Base-by-base conservation (phyloP, 2,329 filamentous ascomycete species). In the Fusarium sp. region DNA sequence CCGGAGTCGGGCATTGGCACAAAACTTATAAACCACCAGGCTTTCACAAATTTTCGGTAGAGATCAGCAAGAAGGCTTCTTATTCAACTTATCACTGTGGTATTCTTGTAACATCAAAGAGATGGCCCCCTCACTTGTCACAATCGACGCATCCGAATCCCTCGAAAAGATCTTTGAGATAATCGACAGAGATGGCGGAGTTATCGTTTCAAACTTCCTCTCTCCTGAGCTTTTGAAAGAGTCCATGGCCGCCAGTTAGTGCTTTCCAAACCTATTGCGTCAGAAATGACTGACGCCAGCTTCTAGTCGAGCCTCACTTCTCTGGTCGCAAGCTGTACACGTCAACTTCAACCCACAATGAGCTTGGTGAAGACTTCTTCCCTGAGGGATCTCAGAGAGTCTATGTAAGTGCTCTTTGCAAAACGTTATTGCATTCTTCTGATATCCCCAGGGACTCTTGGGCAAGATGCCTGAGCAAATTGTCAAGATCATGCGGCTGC, bases 311-410 rank as follows among this genome's bases (percentile, higher is more conserved):
- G 5, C 41, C 40, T 42, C 54, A 46, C 7, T 48, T 57, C 8
- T n/a, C 32, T 1, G 17, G 23, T 15, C 54, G 54, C 7, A 57
- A 57, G 7, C 13, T 38, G 11, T 57, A 46, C 17, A 57, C 20
- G 2, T 37, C 54, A 5, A 48, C 41, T 13, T 35, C 41, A 7
- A 57, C 50, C 7, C 50, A 57, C 3, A 32, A 45, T 15, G 54
- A 57, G 23, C 40, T 57, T 8, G 41, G 54, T 5, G 38, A 32
- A 11, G 41, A 48, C 5, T 57, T 57, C 41, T 57, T 57, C 13
- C 54, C 54, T 5, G 32, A 57, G 6, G 54, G 54, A 7, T 46
- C 54, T 7, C 54, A 57, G 13, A 13, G 54, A 33, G 54, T 48
- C 2, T 57, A 57, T 6, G 54, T 48, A 30, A 35, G 41, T 14